Conservation (phyloP, 176 grass and related monocot genomes). For the Neostapfia colusana region DNA sequence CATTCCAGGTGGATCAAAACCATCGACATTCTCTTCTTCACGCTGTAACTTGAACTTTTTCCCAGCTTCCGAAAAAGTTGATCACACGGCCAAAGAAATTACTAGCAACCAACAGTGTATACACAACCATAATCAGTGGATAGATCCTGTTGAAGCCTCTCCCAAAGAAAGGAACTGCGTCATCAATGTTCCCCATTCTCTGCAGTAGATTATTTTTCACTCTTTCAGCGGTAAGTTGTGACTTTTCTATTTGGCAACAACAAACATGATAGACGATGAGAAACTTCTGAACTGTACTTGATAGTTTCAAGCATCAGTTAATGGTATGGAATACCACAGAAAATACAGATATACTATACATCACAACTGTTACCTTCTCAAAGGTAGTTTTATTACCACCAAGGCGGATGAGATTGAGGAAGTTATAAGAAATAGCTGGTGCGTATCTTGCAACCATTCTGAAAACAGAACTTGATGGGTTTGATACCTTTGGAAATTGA, state of each 20-base stretch:
- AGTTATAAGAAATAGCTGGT: slow-evolving; percentile 98
- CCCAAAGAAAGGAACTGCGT: slow-evolving; percentile 98
- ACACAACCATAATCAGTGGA: slow-evolving; percentile 97
- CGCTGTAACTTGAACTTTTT: slow-evolving; percentile 89
- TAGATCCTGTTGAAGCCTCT: slow-evolving; percentile 99
- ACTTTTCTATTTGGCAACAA: slow-evolving; percentile 22
- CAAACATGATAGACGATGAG: too few species aligned
- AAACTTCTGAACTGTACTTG: slow-evolving; percentile 17
- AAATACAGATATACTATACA: slow-evolving; percentile 1
- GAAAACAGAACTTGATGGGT: slow-evolving; percentile 49
- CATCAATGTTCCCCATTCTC: slow-evolving; percentile 99
- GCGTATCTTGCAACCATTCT: slow-evolving; percentile 99
- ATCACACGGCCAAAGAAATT: slow-evolving; percentile 96
- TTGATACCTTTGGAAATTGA: slow-evolving; percentile 30
- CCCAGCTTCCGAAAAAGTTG: slow-evolving; percentile 92
- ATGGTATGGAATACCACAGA: slow-evolving; percentile 5
- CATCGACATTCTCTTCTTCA: slow-evolving; percentile 86
- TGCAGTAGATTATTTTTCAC: slow-evolving; percentile 49
- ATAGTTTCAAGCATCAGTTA: not conserved
- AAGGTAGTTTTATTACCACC: slow-evolving; percentile 91
- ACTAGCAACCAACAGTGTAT: slow-evolving; percentile 87
- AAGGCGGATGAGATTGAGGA: slow-evolving; percentile 97
- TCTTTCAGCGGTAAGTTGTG: slow-evolving; percentile 29
- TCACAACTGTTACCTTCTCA: slow-evolving; percentile 67
- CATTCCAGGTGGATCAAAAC: slow-evolving; percentile 88